These are phyloP conservation scores for Aspergillus eucalypticola DNA, from an alignment of 2,329 filamentous ascomycete genomes.

Conservation along the genomic window DNA sequence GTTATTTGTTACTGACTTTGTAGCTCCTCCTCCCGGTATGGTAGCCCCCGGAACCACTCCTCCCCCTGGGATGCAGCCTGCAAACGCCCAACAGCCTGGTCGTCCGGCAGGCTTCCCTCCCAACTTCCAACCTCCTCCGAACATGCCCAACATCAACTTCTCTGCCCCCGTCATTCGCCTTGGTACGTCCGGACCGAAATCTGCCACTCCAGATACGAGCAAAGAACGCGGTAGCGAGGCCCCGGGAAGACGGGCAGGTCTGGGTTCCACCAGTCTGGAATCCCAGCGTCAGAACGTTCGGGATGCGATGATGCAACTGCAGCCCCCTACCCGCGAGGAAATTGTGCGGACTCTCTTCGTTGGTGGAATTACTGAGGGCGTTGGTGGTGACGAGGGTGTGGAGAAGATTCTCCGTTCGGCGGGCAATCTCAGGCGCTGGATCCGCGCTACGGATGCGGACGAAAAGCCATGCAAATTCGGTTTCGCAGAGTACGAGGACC, in stretches of 20 bases:
- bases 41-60: constrained; percentile 75
- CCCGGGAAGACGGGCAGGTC: constrained; percentile 55
- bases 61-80: constrained; percentile 75
- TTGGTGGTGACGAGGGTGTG: constrained; percentile 73
- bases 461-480: constrained; percentile 85
- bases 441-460: constrained; percentile 73
- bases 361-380: constrained; percentile 77
- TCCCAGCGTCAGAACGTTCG: constrained; percentile 66
- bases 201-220: constrained; percentile 47
- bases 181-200: constrained; percentile 72
- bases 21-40: constrained; percentile 78
- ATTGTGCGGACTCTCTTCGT: constrained; percentile 89
- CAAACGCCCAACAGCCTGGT: constrained; percentile 71
- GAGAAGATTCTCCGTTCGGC: constrained; percentile 76
- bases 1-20: constrained; percentile 20
- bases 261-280: constrained; percentile 65
- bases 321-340: constrained; percentile 85
- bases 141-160: constrained; percentile 98
- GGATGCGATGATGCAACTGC: constrained; percentile 69
- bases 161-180: constrained; percentile 94
- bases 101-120: constrained; percentile 77
- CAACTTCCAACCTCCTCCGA: constrained; percentile 84
- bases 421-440: constrained; percentile 81
- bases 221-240: constrained; percentile 47
- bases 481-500: constrained; percentile 93